Percentiles rank a stretch among this genome's conserved stretches.
phyloP scores from a whole-genome alignment of 176 grass and related monocot species.

The Puya raimondii region DNA sequence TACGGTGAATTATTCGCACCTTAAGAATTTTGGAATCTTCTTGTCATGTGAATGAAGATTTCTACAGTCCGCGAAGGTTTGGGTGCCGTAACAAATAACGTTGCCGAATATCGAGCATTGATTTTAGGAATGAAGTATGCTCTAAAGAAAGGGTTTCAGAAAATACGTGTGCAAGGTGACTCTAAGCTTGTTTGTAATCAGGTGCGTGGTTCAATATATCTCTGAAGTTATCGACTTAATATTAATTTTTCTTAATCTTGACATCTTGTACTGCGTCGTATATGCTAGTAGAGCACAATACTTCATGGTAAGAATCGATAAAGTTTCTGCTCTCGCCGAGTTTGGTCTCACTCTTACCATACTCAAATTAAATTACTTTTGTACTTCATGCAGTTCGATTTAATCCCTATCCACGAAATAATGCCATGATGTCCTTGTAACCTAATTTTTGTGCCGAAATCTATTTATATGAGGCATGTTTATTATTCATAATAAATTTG shows the following conservation, averaged over 20 bases:
- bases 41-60: constrained; percentile 37
- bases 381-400: neutral
- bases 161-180: constrained; percentile 64
- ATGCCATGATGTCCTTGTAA: neutral
- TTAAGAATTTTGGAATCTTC: constrained; percentile 1
- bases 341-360: neutral
- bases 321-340: too few species aligned
- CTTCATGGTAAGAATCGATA: too few species aligned
- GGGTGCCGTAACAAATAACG: constrained; percentile 59
- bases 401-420: neutral
- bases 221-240: too few species aligned
- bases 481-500: neutral
- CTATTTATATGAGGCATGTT: too few species aligned
- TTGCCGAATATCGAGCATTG: constrained; percentile 83
- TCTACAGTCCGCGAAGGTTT: constrained; percentile 73
- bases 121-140: constrained; percentile 83
- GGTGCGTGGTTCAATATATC: constrained; percentile 23
- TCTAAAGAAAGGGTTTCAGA: constrained; percentile 64
- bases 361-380: neutral
- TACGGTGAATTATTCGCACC: neutral
- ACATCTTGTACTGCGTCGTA: too few species aligned
- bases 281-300: too few species aligned
- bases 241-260: too few species aligned
- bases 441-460: neutral
- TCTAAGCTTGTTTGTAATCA: constrained; percentile 67